These are phyloP conservation scores for Podaxis sp. DNA, from an alignment of 768 basidiomycete genomes.

Conservation along the genomic window DNA sequence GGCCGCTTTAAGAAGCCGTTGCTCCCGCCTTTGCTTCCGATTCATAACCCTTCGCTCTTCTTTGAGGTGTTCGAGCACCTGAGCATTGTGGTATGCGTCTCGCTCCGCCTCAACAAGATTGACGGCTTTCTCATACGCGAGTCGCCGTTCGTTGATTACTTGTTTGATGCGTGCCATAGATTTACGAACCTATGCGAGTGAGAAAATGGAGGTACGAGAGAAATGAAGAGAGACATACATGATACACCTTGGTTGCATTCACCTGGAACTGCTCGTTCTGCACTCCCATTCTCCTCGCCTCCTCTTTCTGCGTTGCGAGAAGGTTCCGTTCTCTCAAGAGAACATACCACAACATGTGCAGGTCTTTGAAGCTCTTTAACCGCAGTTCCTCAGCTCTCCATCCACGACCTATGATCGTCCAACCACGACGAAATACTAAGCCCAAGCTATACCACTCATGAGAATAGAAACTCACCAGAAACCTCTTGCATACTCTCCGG, in stretches of 20 bases:
- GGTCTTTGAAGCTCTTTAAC: constrained; percentile 85
- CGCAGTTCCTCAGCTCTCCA: constrained; percentile 88
- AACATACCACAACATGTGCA: constrained; percentile 95
- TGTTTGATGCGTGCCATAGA: constrained; percentile 97
- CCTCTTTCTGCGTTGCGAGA: constrained; percentile 82
- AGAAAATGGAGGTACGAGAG: not conserved
- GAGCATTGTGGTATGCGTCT: constrained; percentile 19
- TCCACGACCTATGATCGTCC: constrained; percentile 59
- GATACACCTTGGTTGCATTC: constrained; percentile 33
- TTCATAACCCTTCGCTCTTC: not conserved
- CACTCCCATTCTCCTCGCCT: constrained; percentile 60
- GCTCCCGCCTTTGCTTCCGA: not conserved
- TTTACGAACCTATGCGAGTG: constrained; percentile 66
- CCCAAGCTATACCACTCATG: no score
- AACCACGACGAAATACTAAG: no score
- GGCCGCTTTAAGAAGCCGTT: not conserved
- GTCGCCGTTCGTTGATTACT: constrained; percentile 84
- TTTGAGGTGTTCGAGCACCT: constrained; percentile 13
- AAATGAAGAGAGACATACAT: constrained; percentile 30
- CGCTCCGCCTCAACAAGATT: constrained; percentile 33
- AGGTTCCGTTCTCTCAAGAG: constrained; percentile 85
- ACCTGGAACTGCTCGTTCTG: constrained; percentile 25
- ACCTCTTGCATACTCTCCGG: constrained; percentile 24
- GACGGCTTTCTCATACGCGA: constrained; percentile 74
- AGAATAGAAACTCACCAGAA: constrained; percentile 20